Evolutionary conservation across 75 land plant species (phyloP).

Genomic region (Larix kaempferi): DNA sequence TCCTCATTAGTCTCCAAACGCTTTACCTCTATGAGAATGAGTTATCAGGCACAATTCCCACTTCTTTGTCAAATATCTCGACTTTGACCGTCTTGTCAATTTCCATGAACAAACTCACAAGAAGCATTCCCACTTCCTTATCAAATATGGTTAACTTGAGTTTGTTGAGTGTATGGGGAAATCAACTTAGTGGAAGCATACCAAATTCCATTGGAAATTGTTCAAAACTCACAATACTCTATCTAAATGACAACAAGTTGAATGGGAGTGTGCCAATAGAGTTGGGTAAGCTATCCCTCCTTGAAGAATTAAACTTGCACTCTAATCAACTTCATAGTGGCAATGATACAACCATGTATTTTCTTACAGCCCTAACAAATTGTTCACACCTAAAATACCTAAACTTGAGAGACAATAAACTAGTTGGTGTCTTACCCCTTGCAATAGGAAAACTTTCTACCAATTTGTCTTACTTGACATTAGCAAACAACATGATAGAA

Average conservation of each 20-base stretch:
- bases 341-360: background rate
- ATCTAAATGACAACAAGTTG: conserved; percentile 18
- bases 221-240: conserved; percentile 1
- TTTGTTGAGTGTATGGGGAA: too few relatives aligned
- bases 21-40: too few relatives aligned
- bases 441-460: background rate
- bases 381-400: conserved; percentile 1
- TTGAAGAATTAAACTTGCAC: background rate
- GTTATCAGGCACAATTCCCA: too few relatives aligned
- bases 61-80: too few relatives aligned
- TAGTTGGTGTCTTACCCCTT: background rate
- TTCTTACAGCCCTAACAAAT: background rate
- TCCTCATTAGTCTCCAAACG: too few relatives aligned
- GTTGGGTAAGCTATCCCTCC: conserved; percentile 1
- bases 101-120: too few relatives aligned
- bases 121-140: too few relatives aligned
- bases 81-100: too few relatives aligned
- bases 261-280: conserved; percentile 18
- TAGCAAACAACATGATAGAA: background rate
- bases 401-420: background rate
- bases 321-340: background rate
- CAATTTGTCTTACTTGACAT: background rate
- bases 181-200: too few relatives aligned
- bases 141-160: too few relatives aligned
- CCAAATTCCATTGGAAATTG: background rate